These are phyloP conservation scores for Lizonia empirigonia DNA, from an alignment of 2,329 filamentous ascomycete genomes.

Conservation along the genomic window DNA sequence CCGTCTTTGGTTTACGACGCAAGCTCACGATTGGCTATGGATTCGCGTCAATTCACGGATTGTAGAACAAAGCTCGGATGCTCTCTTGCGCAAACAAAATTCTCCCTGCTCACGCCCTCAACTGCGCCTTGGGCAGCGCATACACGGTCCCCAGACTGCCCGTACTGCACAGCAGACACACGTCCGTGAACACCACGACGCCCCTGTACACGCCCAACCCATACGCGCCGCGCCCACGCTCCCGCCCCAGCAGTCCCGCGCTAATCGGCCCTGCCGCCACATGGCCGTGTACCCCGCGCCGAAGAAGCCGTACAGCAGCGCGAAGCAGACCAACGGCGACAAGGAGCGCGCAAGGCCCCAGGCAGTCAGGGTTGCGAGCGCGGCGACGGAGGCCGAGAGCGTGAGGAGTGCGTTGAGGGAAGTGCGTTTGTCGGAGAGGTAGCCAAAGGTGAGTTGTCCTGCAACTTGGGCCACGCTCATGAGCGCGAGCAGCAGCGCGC, in stretches of 20 bases:
- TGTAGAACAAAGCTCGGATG: too few relatives aligned
- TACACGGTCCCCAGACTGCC: constrained; percentile 14
- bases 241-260: constrained; percentile 37
- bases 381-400: constrained; percentile 36
- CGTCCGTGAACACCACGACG: constrained; percentile 23
- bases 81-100: too few relatives aligned
- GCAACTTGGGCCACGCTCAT: constrained; percentile 43
- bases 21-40: too few relatives aligned
- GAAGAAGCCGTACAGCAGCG: constrained; percentile 49
- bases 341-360: constrained; percentile 51
- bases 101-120: not conserved
- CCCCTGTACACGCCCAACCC: constrained; percentile 21
- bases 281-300: constrained; percentile 46
- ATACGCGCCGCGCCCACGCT: constrained; percentile 11
- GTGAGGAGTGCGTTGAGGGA: constrained; percentile 42
- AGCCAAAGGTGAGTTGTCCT: constrained; percentile 44
- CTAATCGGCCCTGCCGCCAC: constrained; percentile 56
- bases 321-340: constrained; percentile 45
- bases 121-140: constrained; percentile 1
- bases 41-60: too few relatives aligned
- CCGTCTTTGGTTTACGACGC: too few relatives aligned
- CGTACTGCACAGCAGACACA: constrained; percentile 20
- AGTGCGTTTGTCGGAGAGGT: constrained; percentile 42
- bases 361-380: constrained; percentile 43
- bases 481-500: constrained; percentile 41